Percentiles rank a stretch among this genome's conserved stretches.
phyloP scores from a whole-genome alignment of 371 early-diverging fungal genomes.

The Smittium culicis region DNA sequence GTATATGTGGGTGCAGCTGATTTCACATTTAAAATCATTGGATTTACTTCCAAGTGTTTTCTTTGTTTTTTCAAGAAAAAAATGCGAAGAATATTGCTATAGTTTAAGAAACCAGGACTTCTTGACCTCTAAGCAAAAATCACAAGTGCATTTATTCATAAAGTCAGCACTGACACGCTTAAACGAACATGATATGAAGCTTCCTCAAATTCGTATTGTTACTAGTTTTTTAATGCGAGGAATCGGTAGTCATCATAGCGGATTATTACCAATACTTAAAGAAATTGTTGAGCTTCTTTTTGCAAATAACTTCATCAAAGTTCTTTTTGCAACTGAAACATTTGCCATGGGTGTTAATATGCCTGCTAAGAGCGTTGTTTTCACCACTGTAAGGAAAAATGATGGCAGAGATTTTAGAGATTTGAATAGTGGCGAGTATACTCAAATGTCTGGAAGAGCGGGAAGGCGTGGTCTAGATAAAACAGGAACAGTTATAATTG shows the following conservation, averaged over 20 bases:
- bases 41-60: conserved; percentile 83
- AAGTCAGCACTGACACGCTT: conserved; percentile 62
- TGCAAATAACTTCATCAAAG: conserved; percentile 79
- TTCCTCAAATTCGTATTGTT: conserved; percentile 88
- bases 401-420: conserved; percentile 78
- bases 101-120: conserved; percentile 63
- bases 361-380: conserved; percentile 94
- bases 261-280: conserved; percentile 95
- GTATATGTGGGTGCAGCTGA: conserved; percentile 51
- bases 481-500: conserved; percentile 87
- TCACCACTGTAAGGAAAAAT: conserved; percentile 82
- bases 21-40: conserved; percentile 57
- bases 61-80: conserved; percentile 93
- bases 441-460: conserved; percentile 99
- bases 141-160: conserved; percentile 75
- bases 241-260: conserved; percentile 96
- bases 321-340: conserved; percentile 89
- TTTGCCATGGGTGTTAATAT: conserved; percentile 99
- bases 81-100: conserved; percentile 89
- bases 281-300: conserved; percentile 98
- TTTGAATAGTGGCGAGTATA: conserved; percentile 90
- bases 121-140: conserved; percentile 61
- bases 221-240: conserved; percentile 75
- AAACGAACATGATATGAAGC: conserved; percentile 59
- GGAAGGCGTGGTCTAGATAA: conserved; percentile 95